These are phyloP conservation scores for Zychaea mexicana DNA, from an alignment of 371 early-diverging fungal species.

Conservation along the genomic window DNA sequence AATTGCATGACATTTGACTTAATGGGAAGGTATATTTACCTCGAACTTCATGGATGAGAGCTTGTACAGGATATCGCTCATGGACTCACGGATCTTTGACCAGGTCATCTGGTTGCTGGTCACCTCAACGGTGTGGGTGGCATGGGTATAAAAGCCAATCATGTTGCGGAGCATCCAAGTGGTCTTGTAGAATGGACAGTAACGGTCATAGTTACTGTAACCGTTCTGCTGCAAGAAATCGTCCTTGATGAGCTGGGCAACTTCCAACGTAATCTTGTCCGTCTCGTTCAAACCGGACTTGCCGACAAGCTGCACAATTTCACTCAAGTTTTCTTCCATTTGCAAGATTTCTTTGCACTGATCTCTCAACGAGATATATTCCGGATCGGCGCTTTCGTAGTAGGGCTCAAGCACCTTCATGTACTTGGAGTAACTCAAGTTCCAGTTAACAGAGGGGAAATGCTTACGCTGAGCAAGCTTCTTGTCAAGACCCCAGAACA, in stretches of 20 bases:
- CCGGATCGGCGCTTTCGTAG: conserved; percentile 95
- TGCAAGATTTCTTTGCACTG: conserved; percentile 99
- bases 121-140: conserved; percentile 92
- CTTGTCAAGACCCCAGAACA: conserved; percentile 99
- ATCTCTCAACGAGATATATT: conserved; percentile 90
- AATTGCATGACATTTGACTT: no score
- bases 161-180: conserved; percentile 99
- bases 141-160: conserved; percentile 95
- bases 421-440: conserved; percentile 99
- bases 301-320: conserved; percentile 99
- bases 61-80: conserved; percentile 95
- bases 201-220: conserved; percentile 99
- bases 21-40: conserved; percentile 28
- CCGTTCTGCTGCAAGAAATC: conserved; percentile 99
- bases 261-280: conserved; percentile 99
- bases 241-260: conserved; percentile 99
- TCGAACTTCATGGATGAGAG: conserved; percentile 99
- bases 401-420: conserved; percentile 95
- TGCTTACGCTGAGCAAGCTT: conserved; percentile 99
- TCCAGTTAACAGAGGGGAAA: conserved; percentile 99
- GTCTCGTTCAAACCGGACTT: conserved; percentile 98
- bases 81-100: conserved; percentile 92
- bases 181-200: conserved; percentile 99
- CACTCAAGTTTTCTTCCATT: conserved; percentile 98
- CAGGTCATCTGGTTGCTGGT: conserved; percentile 91